Evolutionary conservation across 257 asterid genomes (phyloP).

Genomic region (Capsicum rhomboideum): DNA sequence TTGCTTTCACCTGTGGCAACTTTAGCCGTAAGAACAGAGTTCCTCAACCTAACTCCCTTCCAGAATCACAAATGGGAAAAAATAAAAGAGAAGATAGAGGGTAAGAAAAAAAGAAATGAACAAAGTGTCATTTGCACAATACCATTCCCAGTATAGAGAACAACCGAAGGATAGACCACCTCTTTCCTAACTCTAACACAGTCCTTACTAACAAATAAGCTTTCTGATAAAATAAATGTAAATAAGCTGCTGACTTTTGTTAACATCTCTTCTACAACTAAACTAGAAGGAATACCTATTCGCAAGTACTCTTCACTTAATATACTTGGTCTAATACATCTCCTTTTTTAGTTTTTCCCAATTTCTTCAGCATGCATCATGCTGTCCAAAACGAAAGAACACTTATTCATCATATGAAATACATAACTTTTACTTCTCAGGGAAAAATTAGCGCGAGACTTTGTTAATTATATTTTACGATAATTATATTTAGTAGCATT

Average conservation of each 20-base stretch:
- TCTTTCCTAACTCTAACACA: neutral
- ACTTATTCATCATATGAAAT: neutral
- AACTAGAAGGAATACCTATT: neutral
- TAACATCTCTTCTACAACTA: neutral
- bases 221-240: neutral
- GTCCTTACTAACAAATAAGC: neutral
- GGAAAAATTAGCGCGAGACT: neutral
- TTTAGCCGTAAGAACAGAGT: neutral
- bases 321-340: neutral
- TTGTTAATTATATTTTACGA: neutral
- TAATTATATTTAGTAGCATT: neutral
- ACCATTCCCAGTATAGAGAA: neutral
- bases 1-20: neutral
- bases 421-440: neutral
- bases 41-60: neutral
- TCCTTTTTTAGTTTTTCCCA: neutral
- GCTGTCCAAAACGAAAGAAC: neutral
- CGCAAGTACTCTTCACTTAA: neutral
- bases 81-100: neutral
- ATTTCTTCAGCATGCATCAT: neutral
- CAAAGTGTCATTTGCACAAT: neutral
- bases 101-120: neutral
- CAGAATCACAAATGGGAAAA: neutral
- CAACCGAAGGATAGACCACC: neutral
- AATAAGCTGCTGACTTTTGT: neutral